Percentiles rank a stretch among this genome's conserved stretches.
These are phyloP conservation scores for Toxicodendron radicans DNA, from an alignment of 345 rosid genomes.

Conservation along the genomic window DNA sequence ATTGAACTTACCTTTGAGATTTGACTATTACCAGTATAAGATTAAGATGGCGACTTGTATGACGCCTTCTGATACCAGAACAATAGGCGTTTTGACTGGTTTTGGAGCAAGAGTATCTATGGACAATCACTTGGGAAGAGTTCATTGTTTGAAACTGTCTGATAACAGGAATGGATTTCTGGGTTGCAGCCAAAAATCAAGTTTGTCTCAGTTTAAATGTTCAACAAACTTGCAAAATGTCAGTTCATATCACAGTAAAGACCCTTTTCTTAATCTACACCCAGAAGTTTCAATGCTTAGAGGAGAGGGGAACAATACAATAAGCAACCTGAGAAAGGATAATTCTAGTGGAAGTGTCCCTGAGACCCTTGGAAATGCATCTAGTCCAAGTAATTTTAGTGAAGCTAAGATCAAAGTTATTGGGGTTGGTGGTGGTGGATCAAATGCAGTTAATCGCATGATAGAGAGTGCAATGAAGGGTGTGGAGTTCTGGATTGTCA, in stretches of 20 bases:
- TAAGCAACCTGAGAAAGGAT: conserved; percentile 54
- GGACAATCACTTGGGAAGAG: conserved; percentile 52
- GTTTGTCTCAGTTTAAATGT: conserved; percentile 41
- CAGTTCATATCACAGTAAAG: conserved; percentile 53
- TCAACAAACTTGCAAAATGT: conserved; percentile 51
- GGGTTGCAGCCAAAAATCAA: conserved; percentile 39
- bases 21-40: neutral
- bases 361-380: conserved; percentile 47
- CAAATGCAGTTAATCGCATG: conserved; percentile 98
- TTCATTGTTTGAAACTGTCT: conserved; percentile 34
- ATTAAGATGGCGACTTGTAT: conserved; percentile 66
- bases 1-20: neutral
- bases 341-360: conserved; percentile 41
- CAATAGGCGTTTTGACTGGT: conserved; percentile 50
- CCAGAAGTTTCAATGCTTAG: conserved; percentile 87
- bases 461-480: conserved; percentile 92
- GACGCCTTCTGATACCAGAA: conserved; percentile 50
- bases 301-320: conserved; percentile 57
- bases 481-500: conserved; percentile 95
- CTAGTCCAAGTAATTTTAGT: conserved; percentile 49
- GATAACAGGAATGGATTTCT: conserved; percentile 43
- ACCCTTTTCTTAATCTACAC: conserved; percentile 82
- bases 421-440: conserved; percentile 99
- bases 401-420: conserved; percentile 95
- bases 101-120: conserved; percentile 55